Evolutionary conservation across 176 grass and related monocot species (phyloP).

Genomic region (Cocos nucifera): DNA sequence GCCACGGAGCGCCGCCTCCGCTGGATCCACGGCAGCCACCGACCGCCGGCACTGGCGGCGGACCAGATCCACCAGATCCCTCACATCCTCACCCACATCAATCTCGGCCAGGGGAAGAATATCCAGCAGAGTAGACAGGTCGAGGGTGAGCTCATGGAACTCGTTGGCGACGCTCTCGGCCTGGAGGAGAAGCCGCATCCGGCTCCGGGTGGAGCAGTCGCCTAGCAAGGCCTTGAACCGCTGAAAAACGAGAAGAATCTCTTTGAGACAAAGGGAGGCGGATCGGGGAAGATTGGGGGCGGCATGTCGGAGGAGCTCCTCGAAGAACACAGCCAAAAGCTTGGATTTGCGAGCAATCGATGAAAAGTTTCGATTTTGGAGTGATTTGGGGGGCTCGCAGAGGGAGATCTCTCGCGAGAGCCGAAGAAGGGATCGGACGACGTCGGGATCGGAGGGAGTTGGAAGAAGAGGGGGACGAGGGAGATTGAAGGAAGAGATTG

Average conservation of each 20-base stretch:
- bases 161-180: conserved; percentile 41
- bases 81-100: conserved; percentile 49
- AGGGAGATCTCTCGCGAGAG: conserved; percentile 48
- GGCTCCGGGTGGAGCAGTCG: conserved; percentile 63
- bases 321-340: conserved; percentile 57
- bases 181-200: conserved; percentile 58
- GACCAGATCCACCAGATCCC: conserved; percentile 48
- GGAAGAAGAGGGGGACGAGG: conserved; percentile 24
- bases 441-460: conserved; percentile 50
- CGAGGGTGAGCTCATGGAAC: conserved; percentile 50
- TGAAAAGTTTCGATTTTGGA: conserved; percentile 20
- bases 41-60: conserved; percentile 65
- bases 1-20: conserved; percentile 35
- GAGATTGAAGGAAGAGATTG: conserved; percentile 7
- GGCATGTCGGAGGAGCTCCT: conserved; percentile 42
- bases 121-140: conserved; percentile 79
- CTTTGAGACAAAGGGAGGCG: conserved; percentile 67
- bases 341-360: conserved; percentile 44
- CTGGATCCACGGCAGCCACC: conserved; percentile 14
- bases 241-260: conserved; percentile 79
- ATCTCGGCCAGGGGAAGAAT: conserved; percentile 64
- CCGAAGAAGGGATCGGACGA: conserved; percentile 54
- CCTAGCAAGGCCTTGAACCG: conserved; percentile 54
- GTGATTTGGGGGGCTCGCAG: conserved; percentile 10
- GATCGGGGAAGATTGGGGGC: conserved; percentile 33